Evolutionary conservation across 2,329 filamentous ascomycete genomes (phyloP).

Genomic region (Fusarium phyllophilum): DNA sequence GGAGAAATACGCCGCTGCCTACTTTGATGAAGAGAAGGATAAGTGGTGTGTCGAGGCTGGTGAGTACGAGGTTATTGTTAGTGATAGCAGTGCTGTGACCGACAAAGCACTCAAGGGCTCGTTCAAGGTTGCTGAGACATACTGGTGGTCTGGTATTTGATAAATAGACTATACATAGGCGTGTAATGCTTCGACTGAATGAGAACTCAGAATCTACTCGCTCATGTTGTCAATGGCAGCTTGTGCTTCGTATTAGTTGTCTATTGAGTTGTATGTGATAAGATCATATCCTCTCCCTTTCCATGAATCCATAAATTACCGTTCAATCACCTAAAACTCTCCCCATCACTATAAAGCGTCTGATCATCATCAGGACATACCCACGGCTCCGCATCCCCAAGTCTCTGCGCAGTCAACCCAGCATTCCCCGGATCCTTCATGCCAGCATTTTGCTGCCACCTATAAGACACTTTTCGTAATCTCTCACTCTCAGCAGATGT

Average conservation of each 20-base stretch:
- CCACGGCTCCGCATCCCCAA: conserved; percentile 37
- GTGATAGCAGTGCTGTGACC: conserved; percentile 63
- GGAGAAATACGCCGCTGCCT: conserved; percentile 73
- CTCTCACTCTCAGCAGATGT: conserved; percentile 65
- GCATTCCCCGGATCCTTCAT: conserved; percentile 59
- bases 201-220: too few relatives aligned
- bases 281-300: neutral
- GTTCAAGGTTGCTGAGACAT: conserved; percentile 69
- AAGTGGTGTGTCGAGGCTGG: conserved; percentile 75
- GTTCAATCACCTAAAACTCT: neutral
- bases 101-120: conserved; percentile 59
- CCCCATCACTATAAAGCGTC: neutral
- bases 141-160: conserved; percentile 72
- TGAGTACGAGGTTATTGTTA: conserved; percentile 70
- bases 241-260: neutral
- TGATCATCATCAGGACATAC: neutral
- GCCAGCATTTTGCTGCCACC: conserved; percentile 65
- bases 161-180: neutral
- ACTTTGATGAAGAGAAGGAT: conserved; percentile 74
- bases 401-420: conserved; percentile 52
- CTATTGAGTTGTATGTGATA: too few relatives aligned
- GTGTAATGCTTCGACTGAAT: neutral
- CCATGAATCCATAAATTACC: neutral
- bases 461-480: conserved; percentile 65
- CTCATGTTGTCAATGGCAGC: neutral